Conservation (phyloP, 352 stramenopile species). For the Phytophthora vignae region DNA sequence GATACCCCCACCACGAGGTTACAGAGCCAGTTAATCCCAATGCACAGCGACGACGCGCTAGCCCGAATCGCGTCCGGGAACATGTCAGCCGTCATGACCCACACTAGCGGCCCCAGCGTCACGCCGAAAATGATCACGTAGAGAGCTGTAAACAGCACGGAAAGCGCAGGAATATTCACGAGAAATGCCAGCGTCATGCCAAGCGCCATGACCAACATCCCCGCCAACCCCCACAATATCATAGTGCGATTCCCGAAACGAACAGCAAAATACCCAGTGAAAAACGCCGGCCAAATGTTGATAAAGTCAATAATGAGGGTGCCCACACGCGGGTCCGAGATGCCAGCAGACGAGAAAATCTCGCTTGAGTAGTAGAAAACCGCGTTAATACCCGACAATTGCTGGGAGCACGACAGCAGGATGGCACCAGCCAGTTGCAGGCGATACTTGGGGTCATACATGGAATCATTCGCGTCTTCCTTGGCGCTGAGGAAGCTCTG, state of each 20-base stretch:
- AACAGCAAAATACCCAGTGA: constrained; percentile 42
- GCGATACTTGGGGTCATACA: constrained; percentile 34
- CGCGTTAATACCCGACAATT: constrained; percentile 59
- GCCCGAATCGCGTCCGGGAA: constrained; percentile 33
- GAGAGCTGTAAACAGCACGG: constrained; percentile 50
- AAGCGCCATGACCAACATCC: constrained; percentile 55
- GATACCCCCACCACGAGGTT: constrained; percentile 64
- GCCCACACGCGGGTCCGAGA: constrained; percentile 37
- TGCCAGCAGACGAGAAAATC: constrained; percentile 45
- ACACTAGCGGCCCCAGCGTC: constrained; percentile 29
- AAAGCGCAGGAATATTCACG: constrained; percentile 55
- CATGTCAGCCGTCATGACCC: constrained; percentile 36
- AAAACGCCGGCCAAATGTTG: constrained; percentile 35
- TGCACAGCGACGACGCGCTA: constrained; percentile 30
- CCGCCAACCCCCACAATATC: constrained; percentile 49
- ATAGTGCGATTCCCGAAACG: constrained; percentile 65
- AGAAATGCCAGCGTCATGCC: constrained; percentile 60
- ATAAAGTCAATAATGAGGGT: constrained; percentile 35
- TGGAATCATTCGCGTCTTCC: constrained; percentile 17
- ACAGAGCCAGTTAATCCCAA: constrained; percentile 57
- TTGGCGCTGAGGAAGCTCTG: constrained; percentile 17
- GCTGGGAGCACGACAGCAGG: constrained; percentile 46
- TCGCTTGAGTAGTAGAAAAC: constrained; percentile 55
- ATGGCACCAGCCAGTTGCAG: constrained; percentile 42
- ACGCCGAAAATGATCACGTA: constrained; percentile 47